Evolutionary conservation across 2,329 filamentous ascomycete genomes (phyloP), one percentile per base, ranked within the genome.

Genomic region (Neocatenulostroma microsporum): DNA sequence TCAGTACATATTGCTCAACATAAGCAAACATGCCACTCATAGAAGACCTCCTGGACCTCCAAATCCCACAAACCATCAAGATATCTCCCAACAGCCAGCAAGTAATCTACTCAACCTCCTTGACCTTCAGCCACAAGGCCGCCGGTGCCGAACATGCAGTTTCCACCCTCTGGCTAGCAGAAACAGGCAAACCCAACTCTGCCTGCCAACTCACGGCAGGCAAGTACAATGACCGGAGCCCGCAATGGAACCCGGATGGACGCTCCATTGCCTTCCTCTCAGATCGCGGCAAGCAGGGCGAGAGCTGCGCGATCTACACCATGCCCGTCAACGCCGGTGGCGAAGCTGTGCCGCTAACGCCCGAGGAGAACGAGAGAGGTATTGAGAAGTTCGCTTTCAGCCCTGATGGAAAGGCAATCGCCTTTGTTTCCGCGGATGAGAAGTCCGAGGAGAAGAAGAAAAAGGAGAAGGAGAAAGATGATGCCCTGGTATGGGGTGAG

Each of bases 401-500:
- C 30, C 59, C 61, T 2, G 48, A 60, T 44, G 60, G 60, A 7
- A 56, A 50, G 25, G 47, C 35, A 15, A 58, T 65, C 24, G 57
- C 57, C 3, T 63, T 49, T 34, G 24, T 57, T 1, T 53, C 51
- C 14, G 47, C 60, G 8, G 57, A 60, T 25, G 49, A 56, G 37
- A 62, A 61, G 23, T 45, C 49, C 2, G 43, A 50, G 3, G 57
- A 58, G 18, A 42, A 53, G 36, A 56, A 54, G 23, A 48, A 44
- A 5, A 53, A 48, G 2, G 55, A 64, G 10, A 50, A 58, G 8
- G 50, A 51, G 0, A 55, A 56, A 7, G 49, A 57, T 20, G 62
- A 62, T 37, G 51, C 49, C 2, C 45, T 54, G 6, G 56, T 66
- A 12, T 66, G 57, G 55, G 61, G 57, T 18, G 42, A 59, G 24